Conservation (phyloP, 257 asterid species). For the Nicotiana paniculata region DNA sequence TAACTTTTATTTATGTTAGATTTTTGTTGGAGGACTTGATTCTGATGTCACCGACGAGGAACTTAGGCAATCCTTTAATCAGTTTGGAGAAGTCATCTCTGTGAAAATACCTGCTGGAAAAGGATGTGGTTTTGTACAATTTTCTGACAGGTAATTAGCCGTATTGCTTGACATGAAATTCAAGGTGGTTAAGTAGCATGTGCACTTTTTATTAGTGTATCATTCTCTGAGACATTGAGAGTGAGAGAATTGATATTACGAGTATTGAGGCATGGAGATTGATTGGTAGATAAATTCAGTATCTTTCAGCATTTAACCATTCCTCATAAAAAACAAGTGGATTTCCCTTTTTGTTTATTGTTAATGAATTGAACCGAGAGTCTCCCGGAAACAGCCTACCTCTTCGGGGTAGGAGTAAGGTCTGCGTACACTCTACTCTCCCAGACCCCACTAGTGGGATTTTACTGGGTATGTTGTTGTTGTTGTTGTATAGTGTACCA, state of each 20-base stretch:
- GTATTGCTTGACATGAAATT: neutral
- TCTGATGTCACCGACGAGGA: constrained; percentile 90
- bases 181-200: neutral
- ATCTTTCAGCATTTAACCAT: neutral
- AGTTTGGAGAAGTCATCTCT: constrained; percentile 83
- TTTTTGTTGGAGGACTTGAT: constrained; percentile 67
- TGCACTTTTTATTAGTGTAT: neutral
- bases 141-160: constrained; percentile 53
- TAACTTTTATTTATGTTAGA: constrained; percentile 18
- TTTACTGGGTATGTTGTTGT: too few relatives aligned
- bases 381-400: too few relatives aligned
- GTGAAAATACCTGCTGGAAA: constrained; percentile 93
- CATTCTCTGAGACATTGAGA: neutral
- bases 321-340: too few relatives aligned
- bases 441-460: too few relatives aligned
- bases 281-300: neutral
- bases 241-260: neutral
- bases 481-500: neutral
- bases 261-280: neutral
- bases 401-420: too few relatives aligned
- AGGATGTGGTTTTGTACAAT: constrained; percentile 98
- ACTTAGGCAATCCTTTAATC: constrained; percentile 62
- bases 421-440: too few relatives aligned
- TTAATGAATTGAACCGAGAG: too few relatives aligned
- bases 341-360: too few relatives aligned